These are phyloP conservation scores for Berkeleyomyces basicola DNA, from an alignment of 2,329 filamentous ascomycete species.

Conservation along the genomic window DNA sequence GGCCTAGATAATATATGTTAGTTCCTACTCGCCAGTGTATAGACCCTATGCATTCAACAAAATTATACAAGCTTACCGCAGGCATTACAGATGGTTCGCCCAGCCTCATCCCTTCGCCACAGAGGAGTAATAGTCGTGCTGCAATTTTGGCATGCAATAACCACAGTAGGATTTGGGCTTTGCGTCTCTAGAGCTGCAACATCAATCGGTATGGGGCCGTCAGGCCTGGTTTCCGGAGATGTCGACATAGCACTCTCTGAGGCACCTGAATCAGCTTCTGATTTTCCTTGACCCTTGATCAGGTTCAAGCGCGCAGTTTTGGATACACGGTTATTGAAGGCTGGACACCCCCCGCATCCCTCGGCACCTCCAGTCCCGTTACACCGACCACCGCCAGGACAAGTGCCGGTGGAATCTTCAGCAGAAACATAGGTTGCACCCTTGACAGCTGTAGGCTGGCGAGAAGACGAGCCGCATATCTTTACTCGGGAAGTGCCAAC, in stretches of 20 bases:
- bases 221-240: not conserved
- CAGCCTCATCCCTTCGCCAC: conserved; percentile 85
- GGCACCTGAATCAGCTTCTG: conserved; percentile 19
- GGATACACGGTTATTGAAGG: conserved; percentile 90
- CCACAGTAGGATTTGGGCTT: conserved; percentile 36
- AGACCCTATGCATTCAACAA: not conserved
- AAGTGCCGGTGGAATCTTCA: conserved; percentile 67
- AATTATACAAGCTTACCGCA: conserved; percentile 54
- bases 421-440: conserved; percentile 60
- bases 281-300: conserved; percentile 26
- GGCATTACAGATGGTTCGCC: conserved; percentile 95
- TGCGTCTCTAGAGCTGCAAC: conserved; percentile 30
- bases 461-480: conserved; percentile 22
- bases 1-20: conserved; percentile 34
- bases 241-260: conserved; percentile 7
- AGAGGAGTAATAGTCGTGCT: conserved; percentile 90
- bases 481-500: conserved; percentile 25
- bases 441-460: conserved; percentile 25
- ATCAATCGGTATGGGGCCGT: conserved; percentile 16
- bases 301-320: conserved; percentile 63
- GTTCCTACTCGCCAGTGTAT: not conserved
- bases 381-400: conserved; percentile 83
- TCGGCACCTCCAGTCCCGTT: conserved; percentile 93
- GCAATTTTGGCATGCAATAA: conserved; percentile 94
- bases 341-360: conserved; percentile 87